Base-by-base conservation (phyloP, 805 yeast species). In the Cyberlindnera samutprakarnensis region DNA sequence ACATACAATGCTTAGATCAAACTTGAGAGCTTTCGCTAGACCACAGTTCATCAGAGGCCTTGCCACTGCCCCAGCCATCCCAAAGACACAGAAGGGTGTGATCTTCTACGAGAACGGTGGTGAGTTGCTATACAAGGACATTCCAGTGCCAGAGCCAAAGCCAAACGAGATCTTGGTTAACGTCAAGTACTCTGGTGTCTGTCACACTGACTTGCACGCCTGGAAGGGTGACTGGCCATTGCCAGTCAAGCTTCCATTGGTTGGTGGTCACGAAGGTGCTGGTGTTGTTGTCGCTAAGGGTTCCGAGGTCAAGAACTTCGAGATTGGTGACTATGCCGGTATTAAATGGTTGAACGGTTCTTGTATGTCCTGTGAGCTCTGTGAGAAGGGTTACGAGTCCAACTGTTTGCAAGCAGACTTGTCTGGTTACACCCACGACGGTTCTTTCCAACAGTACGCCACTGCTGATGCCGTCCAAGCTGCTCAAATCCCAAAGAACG, bases 171-270 rank as follows among this genome's bases (percentile, higher is more conserved):
- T 85, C 46, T 70, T 86, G 56, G 68, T 86, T 62, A 76, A 86
- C 59, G 77, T 86, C 60, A 76, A 75, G 64, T 85, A 78, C 70
- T 75, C 94, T 18, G 95, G 95, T 62, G 94, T 85, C 36, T 85
- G 95, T 64, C 95, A 87, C 69, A 84, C 95, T 23, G 95, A 85
- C 56, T 72, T 86, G 57, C 95, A 86, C 66, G 94, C 94, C 35
- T 83, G 92, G 88, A 75, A 81, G 57, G 94, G 94, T 53, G 95
- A 86, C 64, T 85, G 94, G 94, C 92, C 94, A 31, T 66, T 80
- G 57, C 72, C 63, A 42, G 72, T 79, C 44, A 78, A 78, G 55
- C 66, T 78, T 39, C 90, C 92, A 16, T 64, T 81, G 46, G 87
- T 82, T 30, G 92, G 92, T 42, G 94, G 94, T 48, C 94, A 83